A percentile compares a stretch with the other conserved stretches of the same genome.
These are phyloP conservation scores for Gaillardinia entomophila DNA, from an alignment of 805 yeast species.

Conservation along the genomic window DNA sequence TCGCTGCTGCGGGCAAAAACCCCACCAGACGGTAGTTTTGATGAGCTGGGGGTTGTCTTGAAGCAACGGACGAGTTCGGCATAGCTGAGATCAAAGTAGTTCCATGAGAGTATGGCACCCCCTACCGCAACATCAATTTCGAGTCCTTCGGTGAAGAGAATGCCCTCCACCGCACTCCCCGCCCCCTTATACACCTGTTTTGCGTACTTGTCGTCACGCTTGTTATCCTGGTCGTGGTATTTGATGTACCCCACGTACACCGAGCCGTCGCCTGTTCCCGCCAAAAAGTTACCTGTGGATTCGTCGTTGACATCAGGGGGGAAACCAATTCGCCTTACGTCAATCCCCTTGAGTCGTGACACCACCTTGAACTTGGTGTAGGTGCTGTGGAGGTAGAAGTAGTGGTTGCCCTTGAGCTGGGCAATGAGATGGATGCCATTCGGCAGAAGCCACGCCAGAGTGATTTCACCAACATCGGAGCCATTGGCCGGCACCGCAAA, in stretches of 20 bases:
- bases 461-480: slow-evolving; percentile 9
- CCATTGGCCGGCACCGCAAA: slow-evolving; percentile 3
- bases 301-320: slow-evolving; percentile 14
- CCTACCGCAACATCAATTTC: slow-evolving; percentile 18
- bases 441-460: slow-evolving; percentile 33
- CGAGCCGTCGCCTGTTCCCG: slow-evolving; percentile 23
- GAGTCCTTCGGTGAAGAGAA: slow-evolving; percentile 13
- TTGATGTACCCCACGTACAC: slow-evolving; percentile 22
- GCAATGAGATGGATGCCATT: slow-evolving; percentile 29
- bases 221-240: slow-evolving; percentile 23
- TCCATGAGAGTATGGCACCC: slow-evolving; percentile 22
- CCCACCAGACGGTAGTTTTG: slow-evolving; percentile 1
- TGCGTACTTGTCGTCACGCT: slow-evolving; percentile 31
- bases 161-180: slow-evolving; percentile 1
- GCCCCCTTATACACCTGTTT: slow-evolving; percentile 19
- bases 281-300: slow-evolving; percentile 25
- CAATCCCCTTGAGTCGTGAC: slow-evolving; percentile 41
- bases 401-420: slow-evolving; percentile 16
- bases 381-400: slow-evolving; percentile 41
- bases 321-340: slow-evolving; percentile 23
- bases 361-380: slow-evolving; percentile 38
- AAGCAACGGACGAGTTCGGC: slow-evolving; percentile 25
- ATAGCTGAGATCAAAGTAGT: slow-evolving; percentile 23
- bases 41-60: slow-evolving; percentile 11
- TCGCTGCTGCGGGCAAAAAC: slow-evolving; percentile 3